A percentile compares a stretch with the other conserved stretches of the same genome.
These are phyloP conservation scores for Citrus maxima DNA, from an alignment of 345 rosid genomes.

Conservation along the genomic window DNA sequence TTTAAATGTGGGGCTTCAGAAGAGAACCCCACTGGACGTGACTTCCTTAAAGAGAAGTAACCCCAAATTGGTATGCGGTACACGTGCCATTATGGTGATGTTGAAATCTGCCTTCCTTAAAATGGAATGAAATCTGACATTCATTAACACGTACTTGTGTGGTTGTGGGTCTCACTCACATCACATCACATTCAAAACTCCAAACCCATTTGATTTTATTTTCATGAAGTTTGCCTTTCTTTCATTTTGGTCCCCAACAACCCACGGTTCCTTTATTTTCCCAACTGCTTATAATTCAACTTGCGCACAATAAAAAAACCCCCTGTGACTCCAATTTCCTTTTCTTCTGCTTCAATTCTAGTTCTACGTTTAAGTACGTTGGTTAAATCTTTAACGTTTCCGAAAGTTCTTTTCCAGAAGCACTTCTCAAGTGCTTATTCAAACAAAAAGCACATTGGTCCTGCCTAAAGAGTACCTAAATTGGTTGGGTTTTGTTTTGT, in stretches of 20 bases:
- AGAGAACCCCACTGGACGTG: slow-evolving; percentile 36
- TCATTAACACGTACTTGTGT: not conserved
- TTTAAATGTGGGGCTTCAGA: not conserved
- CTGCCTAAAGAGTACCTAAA: not conserved
- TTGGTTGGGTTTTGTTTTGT: not conserved
- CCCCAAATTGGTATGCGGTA: slow-evolving; percentile 24
- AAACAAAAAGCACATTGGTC: not conserved
- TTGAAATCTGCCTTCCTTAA: slow-evolving; percentile 38
- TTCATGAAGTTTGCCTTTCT: not conserved
- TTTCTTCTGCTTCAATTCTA: not conserved
- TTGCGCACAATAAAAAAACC: not conserved
- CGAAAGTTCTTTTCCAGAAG: too few relatives aligned
- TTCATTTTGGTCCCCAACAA: slow-evolving; percentile 13
- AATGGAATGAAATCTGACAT: slow-evolving; percentile 34
- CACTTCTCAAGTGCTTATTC: too few relatives aligned
- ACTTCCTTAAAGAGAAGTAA: slow-evolving; percentile 35
- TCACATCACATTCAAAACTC: not conserved
- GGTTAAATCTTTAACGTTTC: not conserved
- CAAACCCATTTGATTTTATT: not conserved
- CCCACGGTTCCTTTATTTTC: not conserved
- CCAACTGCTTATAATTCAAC: not conserved
- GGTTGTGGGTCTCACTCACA: slow-evolving; percentile 5
- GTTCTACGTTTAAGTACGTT: not conserved
- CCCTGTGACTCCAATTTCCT: not conserved
- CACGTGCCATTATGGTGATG: slow-evolving; percentile 41